phyloP scores from a whole-genome alignment of 129 eudicot species.

The Calendula officinalis region DNA sequence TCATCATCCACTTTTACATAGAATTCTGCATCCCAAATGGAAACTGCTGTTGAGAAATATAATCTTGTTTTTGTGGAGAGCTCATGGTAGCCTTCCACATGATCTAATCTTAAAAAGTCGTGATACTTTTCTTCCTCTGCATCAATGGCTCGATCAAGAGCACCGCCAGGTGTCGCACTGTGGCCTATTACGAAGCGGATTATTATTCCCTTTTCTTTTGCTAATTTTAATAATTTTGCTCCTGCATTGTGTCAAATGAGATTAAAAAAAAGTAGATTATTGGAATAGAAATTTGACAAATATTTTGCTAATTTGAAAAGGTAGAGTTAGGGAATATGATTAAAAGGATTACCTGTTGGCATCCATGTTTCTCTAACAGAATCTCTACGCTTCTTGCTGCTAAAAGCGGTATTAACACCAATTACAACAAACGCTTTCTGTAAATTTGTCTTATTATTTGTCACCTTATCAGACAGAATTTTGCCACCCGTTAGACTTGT shows the following conservation, averaged over 20 bases:
- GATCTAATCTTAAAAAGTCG: constrained; percentile 60
- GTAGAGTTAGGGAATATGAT: background rate
- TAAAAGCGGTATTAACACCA: constrained; percentile 82
- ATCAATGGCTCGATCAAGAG: constrained; percentile 57
- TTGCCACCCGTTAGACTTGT: constrained; percentile 29
- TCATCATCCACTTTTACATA: constrained; percentile 82
- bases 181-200: constrained; percentile 75
- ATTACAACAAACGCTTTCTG: constrained; percentile 62
- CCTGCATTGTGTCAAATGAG: constrained; percentile 34
- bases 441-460: constrained; percentile 28
- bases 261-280: background rate
- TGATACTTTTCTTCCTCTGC: constrained; percentile 50
- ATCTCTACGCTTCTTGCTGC: constrained; percentile 79
- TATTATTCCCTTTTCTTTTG: constrained; percentile 69
- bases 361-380: constrained; percentile 86
- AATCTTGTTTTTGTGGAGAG: constrained; percentile 65
- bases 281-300: background rate
- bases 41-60: constrained; percentile 55
- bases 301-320: background rate
- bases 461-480: constrained; percentile 4
- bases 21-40: constrained; percentile 75
- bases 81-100: constrained; percentile 75
- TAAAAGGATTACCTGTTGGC: constrained; percentile 54
- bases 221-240: constrained; percentile 48
- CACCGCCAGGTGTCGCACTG: constrained; percentile 63